A percentile compares a stretch with the other conserved stretches of the same genome.
Conservation (phyloP, 2,329 filamentous ascomycete genomes). For the Fusarium sublunatum region DNA sequence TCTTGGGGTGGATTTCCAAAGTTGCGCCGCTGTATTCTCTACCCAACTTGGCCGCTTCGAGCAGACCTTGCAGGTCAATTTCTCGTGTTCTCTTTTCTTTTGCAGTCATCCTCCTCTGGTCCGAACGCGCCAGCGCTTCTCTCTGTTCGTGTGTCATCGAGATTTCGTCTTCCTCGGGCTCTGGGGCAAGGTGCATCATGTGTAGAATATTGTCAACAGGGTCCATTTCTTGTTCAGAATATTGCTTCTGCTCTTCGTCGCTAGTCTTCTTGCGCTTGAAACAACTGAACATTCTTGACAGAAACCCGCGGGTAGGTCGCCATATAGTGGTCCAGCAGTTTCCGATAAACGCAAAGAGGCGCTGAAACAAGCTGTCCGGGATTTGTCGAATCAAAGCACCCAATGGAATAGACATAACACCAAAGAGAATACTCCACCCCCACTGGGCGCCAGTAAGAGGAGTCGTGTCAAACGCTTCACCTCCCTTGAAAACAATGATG, state of each 20-base stretch:
- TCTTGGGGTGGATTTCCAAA: slow-evolving; percentile 56
- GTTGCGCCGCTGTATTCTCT: slow-evolving; percentile 43
- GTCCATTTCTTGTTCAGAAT: slow-evolving; percentile 40
- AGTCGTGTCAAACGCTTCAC: slow-evolving; percentile 72
- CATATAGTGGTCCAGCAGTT: slow-evolving; percentile 19
- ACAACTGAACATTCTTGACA: slow-evolving; percentile 29
- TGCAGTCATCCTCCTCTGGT: slow-evolving; percentile 29
- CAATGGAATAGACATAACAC: slow-evolving; percentile 74
- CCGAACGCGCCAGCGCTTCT: slow-evolving; percentile 40
- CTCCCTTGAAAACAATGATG: slow-evolving; percentile 78
- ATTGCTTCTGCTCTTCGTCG: slow-evolving; percentile 22
- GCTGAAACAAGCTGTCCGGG: slow-evolving; percentile 51
- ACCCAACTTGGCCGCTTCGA: slow-evolving; percentile 49
- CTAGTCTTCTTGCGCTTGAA: slow-evolving; percentile 42
- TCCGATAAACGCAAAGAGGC: slow-evolving; percentile 38
- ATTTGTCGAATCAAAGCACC: slow-evolving; percentile 57
- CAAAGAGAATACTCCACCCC: slow-evolving; percentile 76
- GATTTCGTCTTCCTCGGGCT: slow-evolving; percentile 31
- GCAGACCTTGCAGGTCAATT: slow-evolving; percentile 49
- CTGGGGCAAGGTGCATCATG: slow-evolving; percentile 33
- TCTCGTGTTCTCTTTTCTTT: slow-evolving; percentile 33
- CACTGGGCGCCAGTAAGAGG: slow-evolving; percentile 73
- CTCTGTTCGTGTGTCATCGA: slow-evolving; percentile 42
- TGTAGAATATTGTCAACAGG: slow-evolving; percentile 43
- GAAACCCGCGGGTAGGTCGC: slow-evolving; percentile 26